A percentile compares a stretch with the other conserved stretches of the same genome.
Evolutionary conservation across 2,329 filamentous ascomycete genomes (phyloP).

Genomic region (Pseudofabraea citricarpa): DNA sequence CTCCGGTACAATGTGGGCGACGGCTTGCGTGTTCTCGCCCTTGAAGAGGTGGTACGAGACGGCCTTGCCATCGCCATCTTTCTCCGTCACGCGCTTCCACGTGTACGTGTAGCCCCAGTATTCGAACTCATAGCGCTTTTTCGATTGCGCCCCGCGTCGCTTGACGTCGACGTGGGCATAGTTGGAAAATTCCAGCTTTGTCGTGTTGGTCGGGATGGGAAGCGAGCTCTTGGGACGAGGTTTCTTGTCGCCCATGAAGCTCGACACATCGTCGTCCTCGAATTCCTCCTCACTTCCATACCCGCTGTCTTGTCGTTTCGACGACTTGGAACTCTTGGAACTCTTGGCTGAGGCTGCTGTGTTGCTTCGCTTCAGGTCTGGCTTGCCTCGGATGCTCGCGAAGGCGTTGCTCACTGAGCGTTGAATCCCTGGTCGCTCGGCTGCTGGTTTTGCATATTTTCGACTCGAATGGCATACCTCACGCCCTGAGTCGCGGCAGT

Average conservation of each 20-base stretch:
- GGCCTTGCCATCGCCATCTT: conserved; percentile 56
- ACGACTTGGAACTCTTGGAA: conserved; percentile 7
- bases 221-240: conserved; percentile 16
- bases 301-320: conserved; percentile 43
- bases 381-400: conserved; percentile 38
- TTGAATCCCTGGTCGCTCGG: conserved; percentile 35
- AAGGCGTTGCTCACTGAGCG: conserved; percentile 54
- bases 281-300: conserved; percentile 46
- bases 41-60: conserved; percentile 78
- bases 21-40: conserved; percentile 52
- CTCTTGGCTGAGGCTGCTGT: conserved; percentile 15
- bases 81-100: conserved; percentile 73
- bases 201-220: conserved; percentile 62
- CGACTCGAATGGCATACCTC: conserved; percentile 85
- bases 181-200: conserved; percentile 93
- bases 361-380: conserved; percentile 38
- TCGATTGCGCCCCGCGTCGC: conserved; percentile 58
- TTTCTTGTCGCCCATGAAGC: conserved; percentile 25
- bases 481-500: conserved; percentile 87
- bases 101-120: conserved; percentile 87
- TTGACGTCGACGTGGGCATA: conserved; percentile 87
- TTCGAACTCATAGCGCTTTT: conserved; percentile 83
- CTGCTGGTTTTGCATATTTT: conserved; percentile 55
- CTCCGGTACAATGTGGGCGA: conserved; percentile 85
- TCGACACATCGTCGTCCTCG: conserved; percentile 15